These are phyloP conservation scores for Laetiporus sulphureus DNA, from an alignment of 1,284 basidiomycete genomes.

Conservation along the genomic window DNA sequence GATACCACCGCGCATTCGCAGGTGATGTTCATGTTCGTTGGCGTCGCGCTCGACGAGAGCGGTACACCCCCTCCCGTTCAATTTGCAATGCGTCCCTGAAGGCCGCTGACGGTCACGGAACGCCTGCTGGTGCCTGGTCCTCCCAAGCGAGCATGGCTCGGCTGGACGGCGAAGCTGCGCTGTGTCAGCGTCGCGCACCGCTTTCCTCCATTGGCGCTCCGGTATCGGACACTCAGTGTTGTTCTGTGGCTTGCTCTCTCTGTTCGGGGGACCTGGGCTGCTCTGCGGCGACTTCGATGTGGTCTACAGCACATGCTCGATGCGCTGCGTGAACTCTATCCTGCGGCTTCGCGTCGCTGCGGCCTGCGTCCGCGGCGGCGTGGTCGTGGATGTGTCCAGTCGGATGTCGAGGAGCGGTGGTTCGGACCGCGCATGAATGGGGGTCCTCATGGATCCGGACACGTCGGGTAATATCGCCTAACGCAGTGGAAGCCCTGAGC, in stretches of 20 bases:
- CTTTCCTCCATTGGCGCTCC: too few species aligned
- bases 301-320: not conserved
- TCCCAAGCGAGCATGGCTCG: too few species aligned
- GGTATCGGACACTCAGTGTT: not conserved
- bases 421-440: not conserved
- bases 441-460: constrained; percentile 2
- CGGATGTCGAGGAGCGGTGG: not conserved
- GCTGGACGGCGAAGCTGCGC: too few species aligned
- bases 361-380: not conserved
- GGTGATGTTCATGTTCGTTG: too few species aligned
- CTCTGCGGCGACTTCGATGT: not conserved
- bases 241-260: not conserved
- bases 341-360: not conserved
- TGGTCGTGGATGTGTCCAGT: not conserved
- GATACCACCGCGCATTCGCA: too few species aligned
- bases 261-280: not conserved
- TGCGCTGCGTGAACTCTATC: not conserved
- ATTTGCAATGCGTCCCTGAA: too few species aligned
- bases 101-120: too few species aligned
- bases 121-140: too few species aligned
- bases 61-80: too few species aligned
- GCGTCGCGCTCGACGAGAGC: too few species aligned
- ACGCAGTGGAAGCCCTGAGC: not conserved
- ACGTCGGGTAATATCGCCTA: not conserved
- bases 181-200: too few species aligned